Percentiles rank a stretch among this genome's conserved stretches.
Evolutionary conservation across 371 early-diverging fungal species (phyloP).

Genomic region (Parasitella parasitica): DNA sequence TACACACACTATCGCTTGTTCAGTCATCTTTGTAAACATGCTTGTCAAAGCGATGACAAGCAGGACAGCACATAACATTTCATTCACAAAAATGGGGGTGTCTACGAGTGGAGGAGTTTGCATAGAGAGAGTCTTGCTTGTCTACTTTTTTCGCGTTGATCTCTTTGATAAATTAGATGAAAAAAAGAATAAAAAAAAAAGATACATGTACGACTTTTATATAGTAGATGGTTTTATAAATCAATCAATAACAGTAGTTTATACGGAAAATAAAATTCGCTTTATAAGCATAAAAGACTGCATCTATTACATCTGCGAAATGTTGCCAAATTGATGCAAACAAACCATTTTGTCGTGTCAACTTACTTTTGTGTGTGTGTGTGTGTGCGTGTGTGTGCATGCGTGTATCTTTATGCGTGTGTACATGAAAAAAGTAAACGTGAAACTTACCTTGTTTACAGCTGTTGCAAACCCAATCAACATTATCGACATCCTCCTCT

Average conservation of each 20-base stretch:
- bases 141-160: neutral
- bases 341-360: neutral
- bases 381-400: neutral
- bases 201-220: neutral
- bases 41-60: neutral
- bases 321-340: neutral
- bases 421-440: neutral
- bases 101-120: too few relatives aligned
- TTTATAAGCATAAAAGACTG: too few relatives aligned
- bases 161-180: neutral
- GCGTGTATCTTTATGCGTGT: too few relatives aligned
- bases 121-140: too few relatives aligned
- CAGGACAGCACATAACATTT: too few relatives aligned
- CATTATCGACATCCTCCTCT: constrained; percentile 52
- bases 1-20: neutral
- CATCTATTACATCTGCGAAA: too few relatives aligned
- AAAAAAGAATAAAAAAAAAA: neutral
- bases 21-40: neutral
- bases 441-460: constrained; percentile 31
- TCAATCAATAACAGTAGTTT: neutral
- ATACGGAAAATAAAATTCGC: neutral
- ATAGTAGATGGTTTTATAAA: neutral
- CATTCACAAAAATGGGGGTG: too few relatives aligned
- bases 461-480: constrained; percentile 52
- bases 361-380: neutral